Evolutionary conservation across 805 yeast species (phyloP).

Genomic region (Starmerella bacillaris): DNA sequence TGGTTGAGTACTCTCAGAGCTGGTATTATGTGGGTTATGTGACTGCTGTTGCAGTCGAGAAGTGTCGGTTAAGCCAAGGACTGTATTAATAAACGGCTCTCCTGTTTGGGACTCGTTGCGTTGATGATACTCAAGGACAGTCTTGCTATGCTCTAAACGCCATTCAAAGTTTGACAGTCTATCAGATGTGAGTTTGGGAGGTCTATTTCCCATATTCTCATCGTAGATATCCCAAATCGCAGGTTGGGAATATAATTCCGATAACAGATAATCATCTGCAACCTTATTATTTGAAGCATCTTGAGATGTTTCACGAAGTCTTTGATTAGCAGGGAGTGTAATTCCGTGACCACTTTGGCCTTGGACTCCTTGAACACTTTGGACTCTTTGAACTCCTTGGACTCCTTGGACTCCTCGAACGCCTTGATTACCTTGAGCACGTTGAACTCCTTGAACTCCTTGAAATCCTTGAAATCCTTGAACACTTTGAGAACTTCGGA

Average conservation of each 20-base stretch:
- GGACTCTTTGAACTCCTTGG: neutral
- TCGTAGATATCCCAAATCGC: conserved; percentile 7
- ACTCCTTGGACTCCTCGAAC: neutral
- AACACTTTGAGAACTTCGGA: too few species aligned
- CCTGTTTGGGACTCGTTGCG: neutral
- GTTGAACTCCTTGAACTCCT: too few species aligned
- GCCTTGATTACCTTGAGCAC: neutral
- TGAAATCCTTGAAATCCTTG: too few species aligned
- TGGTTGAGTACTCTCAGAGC: neutral
- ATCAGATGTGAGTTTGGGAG: neutral
- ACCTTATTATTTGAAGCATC: neutral
- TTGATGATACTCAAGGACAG: conserved; percentile 6
- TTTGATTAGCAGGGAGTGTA: too few species aligned
- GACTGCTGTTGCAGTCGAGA: neutral
- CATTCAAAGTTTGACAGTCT: conserved; percentile 10
- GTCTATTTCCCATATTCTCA: conserved; percentile 1
- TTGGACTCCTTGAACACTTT: neutral
- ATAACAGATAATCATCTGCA: neutral
- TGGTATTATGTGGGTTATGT: neutral
- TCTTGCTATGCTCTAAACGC: conserved; percentile 9
- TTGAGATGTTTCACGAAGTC: neutral
- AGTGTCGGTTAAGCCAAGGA: too few species aligned
- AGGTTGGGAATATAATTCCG: neutral
- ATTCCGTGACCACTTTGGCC: neutral
- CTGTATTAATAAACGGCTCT: too few species aligned